Conservation (phyloP, 257 asterid genomes). For the Eustoma russellianum region DNA sequence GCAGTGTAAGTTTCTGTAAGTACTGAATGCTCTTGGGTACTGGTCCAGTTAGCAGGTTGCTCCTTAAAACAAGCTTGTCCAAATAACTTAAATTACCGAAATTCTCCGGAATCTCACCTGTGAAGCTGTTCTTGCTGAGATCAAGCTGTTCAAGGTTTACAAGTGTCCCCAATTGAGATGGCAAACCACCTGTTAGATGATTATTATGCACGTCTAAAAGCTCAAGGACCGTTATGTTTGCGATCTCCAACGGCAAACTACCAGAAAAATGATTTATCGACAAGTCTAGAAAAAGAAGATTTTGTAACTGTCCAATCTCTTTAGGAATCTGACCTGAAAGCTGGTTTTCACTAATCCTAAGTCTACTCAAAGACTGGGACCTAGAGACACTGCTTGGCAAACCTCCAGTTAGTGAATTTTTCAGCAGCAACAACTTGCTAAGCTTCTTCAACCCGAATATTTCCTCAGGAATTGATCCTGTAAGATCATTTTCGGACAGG, state of each 20-base stretch:
- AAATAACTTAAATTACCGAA: conserved; percentile 84
- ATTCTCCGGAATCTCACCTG: conserved; percentile 60
- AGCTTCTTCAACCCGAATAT: conserved; percentile 61
- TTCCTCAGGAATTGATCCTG: conserved; percentile 82
- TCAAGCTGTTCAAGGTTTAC: conserved; percentile 89
- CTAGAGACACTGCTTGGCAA: conserved; percentile 48
- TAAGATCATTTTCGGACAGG: conserved; percentile 67
- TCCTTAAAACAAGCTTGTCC: conserved; percentile 63
- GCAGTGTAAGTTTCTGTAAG: conserved; percentile 70
- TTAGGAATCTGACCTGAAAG: conserved; percentile 87
- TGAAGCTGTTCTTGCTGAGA: conserved; percentile 75
- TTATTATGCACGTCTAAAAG: conserved; percentile 72
- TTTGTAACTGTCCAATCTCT: conserved; percentile 75
- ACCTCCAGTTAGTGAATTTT: conserved; percentile 62
- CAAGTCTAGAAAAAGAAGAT: conserved; percentile 89
- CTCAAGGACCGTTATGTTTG: conserved; percentile 75
- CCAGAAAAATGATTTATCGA: conserved; percentile 83
- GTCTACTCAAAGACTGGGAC: conserved; percentile 77
- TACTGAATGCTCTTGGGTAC: conserved; percentile 50
- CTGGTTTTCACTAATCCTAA: conserved; percentile 85
- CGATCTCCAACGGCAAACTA: conserved; percentile 57
- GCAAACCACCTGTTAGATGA: conserved; percentile 52
- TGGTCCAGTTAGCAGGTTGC: conserved; percentile 51
- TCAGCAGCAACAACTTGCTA: conserved; percentile 70
- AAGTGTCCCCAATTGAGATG: conserved; percentile 55